phyloP scores from a whole-genome alignment of 2,329 filamentous ascomycete genomes.

The Aureobasidium sp. region DNA sequence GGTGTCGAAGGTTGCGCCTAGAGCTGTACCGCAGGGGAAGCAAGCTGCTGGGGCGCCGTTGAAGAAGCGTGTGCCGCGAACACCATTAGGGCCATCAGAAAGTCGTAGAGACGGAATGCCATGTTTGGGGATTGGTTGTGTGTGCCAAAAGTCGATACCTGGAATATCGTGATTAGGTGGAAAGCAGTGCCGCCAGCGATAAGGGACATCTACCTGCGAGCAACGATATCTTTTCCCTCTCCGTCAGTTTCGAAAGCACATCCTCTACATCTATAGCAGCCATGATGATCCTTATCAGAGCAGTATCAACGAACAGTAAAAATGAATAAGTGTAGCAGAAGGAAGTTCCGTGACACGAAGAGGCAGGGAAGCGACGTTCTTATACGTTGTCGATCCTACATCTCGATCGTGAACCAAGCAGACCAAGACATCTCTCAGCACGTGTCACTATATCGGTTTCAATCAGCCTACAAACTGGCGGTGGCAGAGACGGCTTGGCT shows the following conservation, averaged over 20 bases:
- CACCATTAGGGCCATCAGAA: conserved; percentile 75
- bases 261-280: conserved; percentile 31
- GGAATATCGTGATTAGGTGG: background rate
- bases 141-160: conserved; percentile 76
- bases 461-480: background rate
- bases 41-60: conserved; percentile 71
- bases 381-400: background rate
- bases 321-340: background rate
- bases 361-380: conserved; percentile 2
- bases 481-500: background rate
- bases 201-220: conserved; percentile 28
- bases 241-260: conserved; percentile 32
- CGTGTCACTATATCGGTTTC: conserved; percentile 2
- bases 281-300: background rate
- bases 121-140: conserved; percentile 64
- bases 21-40: conserved; percentile 81
- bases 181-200: too few species aligned
- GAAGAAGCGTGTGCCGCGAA: conserved; percentile 74
- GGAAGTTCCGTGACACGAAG: background rate
- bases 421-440: background rate
- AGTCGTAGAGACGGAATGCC: conserved; percentile 71
- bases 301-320: background rate
- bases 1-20: conserved; percentile 78
- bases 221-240: conserved; percentile 35
- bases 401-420: background rate